Base-by-base conservation (phyloP, 352 stramenopile genomes). In the Halophytophthora batemanensis region DNA sequence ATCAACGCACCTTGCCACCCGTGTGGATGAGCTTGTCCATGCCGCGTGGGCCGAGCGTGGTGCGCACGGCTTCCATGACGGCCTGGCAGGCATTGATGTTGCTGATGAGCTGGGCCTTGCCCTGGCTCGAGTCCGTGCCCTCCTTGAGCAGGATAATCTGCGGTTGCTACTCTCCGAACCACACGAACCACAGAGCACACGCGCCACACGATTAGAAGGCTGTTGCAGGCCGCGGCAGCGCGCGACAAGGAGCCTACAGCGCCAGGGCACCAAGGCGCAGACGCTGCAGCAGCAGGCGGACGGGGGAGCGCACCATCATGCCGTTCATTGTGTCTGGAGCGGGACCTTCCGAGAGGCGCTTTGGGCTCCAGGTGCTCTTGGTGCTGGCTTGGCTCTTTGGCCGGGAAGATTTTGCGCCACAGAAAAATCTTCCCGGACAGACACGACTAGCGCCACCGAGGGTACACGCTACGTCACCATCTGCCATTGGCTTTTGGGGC, bases 11-110 rank as follows among this genome's bases (percentile, higher is more conserved):
- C 62, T 88, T 90, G 46, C 73, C 77, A 47, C 85, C 83, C 23
- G 93, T 77, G 59, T 98, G 95, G 37, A 99, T 94, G n/a, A 99
- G 82, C 71, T 99, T 99, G 82, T 99, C 97, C 95, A 99, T 99
- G 55, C 97, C 97, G 23, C 96, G 88, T 22, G 96, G 97, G 19
- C 97, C 97, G 22, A 99, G 78, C 12, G 96, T 99, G 23, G 97
- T 98, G 51, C 96, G 87, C 45, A 99, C 89, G 47, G 96, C 90
- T 69, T 99, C 96, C 64, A 96, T 97, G 39, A 99, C 92, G 21
- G 96, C 96, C 70, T 98, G 82, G 53, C 83, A 90, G 18, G 82
- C 80, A 58, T 92, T 90, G 61, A 90, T 90, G 67, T 92, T 92
- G 75, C 85, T 97, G 49, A 98, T 96, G 45, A 98, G 77, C 75